phyloP scores from a whole-genome alignment of 2,329 filamentous ascomycete species.

The Alternaria ethzedia region DNA sequence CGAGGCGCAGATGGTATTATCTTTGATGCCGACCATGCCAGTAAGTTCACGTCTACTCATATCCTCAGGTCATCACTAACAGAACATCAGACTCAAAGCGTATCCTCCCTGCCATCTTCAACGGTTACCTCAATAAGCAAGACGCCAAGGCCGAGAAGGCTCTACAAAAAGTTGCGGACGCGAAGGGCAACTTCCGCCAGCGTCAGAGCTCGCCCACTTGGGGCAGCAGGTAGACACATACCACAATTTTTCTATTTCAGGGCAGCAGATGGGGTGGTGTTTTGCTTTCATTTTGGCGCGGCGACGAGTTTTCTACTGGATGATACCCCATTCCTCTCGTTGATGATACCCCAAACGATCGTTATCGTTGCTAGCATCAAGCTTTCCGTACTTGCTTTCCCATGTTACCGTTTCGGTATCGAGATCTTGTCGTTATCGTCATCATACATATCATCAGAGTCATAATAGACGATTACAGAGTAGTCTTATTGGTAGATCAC shows the following conservation, averaged over 20 bases:
- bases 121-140: slow-evolving; percentile 43
- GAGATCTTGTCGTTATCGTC: not conserved
- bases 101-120: slow-evolving; percentile 44
- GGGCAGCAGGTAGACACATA: slow-evolving; percentile 41
- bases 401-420: not conserved
- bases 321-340: slow-evolving; percentile 37
- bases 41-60: slow-evolving; percentile 55
- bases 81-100: slow-evolving; percentile 38
- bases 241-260: not conserved
- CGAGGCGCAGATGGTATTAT: slow-evolving; percentile 73
- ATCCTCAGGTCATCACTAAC: slow-evolving; percentile 20
- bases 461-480: slow-evolving; percentile 1
- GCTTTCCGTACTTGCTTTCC: slow-evolving; percentile 2
- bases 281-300: slow-evolving; percentile 12
- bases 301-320: slow-evolving; percentile 25
- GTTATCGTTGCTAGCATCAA: slow-evolving; percentile 25
- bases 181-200: slow-evolving; percentile 49
- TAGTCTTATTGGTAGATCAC: not conserved
- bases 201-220: slow-evolving; percentile 45
- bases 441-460: not conserved
- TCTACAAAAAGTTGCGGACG: slow-evolving; percentile 47
- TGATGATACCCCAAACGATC: slow-evolving; percentile 39
- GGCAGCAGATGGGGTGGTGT: slow-evolving; percentile 13
- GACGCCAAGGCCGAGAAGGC: slow-evolving; percentile 44
- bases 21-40: slow-evolving; percentile 80